Percentiles rank a stretch among this genome's conserved stretches.
These are phyloP conservation scores for Stephania cephalantha DNA, from an alignment of 164 flowering plant species.

Conservation along the genomic window DNA sequence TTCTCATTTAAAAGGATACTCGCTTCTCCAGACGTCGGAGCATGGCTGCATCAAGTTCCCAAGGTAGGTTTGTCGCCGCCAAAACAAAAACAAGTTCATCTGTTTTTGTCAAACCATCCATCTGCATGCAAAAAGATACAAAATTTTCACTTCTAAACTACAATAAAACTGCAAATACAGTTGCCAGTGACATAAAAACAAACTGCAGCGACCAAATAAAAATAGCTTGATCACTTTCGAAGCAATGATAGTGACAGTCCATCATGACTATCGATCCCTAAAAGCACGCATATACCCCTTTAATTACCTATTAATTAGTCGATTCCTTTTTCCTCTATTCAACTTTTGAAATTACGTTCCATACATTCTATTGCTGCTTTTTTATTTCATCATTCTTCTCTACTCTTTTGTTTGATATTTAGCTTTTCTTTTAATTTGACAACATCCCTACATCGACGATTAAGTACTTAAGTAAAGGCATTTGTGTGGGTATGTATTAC, in stretches of 20 bases:
- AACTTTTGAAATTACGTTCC: too few species aligned
- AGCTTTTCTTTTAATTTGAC: too few species aligned
- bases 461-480: too few species aligned
- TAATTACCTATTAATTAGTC: too few species aligned
- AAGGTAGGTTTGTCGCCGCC: conserved; percentile 98
- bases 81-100: conserved; percentile 94
- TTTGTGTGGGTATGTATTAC: too few species aligned
- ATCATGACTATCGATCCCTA: neutral
- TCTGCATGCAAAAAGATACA: conserved; percentile 47
- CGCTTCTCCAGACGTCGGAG: conserved; percentile 98
- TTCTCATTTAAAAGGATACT: conserved; percentile 46
- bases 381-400: too few species aligned
- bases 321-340: too few species aligned
- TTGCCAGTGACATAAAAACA: neutral
- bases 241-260: neutral
- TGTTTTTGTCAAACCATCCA: conserved; percentile 91
- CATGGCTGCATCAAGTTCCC: conserved; percentile 99
- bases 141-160: neutral
- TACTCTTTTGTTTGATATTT: too few species aligned
- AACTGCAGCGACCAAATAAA: neutral
- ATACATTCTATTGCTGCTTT: too few species aligned
- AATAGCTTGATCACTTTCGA: neutral
- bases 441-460: too few species aligned
- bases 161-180: neutral
- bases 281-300: too few species aligned